Base-by-base conservation (phyloP, 352 stramenopile genomes). In the Phytophthora pistaciae region DNA sequence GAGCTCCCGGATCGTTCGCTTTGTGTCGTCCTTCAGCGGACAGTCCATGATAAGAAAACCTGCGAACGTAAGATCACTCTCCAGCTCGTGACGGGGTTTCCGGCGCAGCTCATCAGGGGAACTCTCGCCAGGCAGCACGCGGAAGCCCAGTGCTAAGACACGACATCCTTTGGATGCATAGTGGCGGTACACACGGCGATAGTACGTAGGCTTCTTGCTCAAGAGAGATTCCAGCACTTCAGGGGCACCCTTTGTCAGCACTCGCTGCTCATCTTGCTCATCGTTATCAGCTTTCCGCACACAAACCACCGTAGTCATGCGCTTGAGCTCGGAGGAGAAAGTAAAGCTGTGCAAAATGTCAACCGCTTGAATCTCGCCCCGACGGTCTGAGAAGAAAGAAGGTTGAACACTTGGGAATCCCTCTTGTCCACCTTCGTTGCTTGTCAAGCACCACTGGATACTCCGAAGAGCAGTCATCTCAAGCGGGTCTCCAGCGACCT, bases 211-310 rank as follows among this genome's bases (percentile, higher is more conserved):
- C 18, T 98, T 89, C 14, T 88, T 79, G n/a, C 82, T 78, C 7
- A 99, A 80, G 42, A 99, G 77, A 0, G 77, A 60, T 23, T 91
- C 86, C 0, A 99, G 72, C 13, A 92, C 91, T 75, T 99, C 98
- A 9, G 98, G 98, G 21, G 97, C 98, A 52, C 98, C 98, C 79
- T 99, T 99, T 6, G 98, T 94, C 11, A 99, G 89, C 48, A 94
- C 92, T 4, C 92, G 98, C 25, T 75, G 71, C 55, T 99, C n/a
- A 63, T 87, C 85, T 56, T 85, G 81, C 53, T 91, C 69, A 23
- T 88, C 84, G 64, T 86, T 86, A 52, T 91, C 81, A 68, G 85
- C 76, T 62, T 94, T 71, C 53, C 93, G 85, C 33, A 96, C 87
- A 64, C 83, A 87, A 5, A 97, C 87, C 61, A 99, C 91, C 31